phyloP scores from a whole-genome alignment of 2,329 filamentous ascomycete genomes.

The Bipolaris zeicola region DNA sequence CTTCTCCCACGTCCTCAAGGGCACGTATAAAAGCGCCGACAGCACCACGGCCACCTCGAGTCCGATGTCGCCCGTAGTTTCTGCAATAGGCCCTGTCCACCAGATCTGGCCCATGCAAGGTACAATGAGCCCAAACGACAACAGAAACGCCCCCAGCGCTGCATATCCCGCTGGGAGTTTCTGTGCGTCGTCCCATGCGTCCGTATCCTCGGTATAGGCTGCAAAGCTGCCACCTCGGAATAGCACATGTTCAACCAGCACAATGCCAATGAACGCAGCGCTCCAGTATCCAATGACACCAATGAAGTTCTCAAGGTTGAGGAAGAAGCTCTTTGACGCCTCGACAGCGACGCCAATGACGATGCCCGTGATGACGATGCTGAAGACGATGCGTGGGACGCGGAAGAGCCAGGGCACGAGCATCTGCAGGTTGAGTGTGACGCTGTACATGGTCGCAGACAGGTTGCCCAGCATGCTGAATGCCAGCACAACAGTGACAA shows the following conservation, averaged over 20 bases:
- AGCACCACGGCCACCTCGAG: slow-evolving; percentile 67
- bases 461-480: slow-evolving; percentile 62
- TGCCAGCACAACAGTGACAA: slow-evolving; percentile 64
- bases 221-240: slow-evolving; percentile 43
- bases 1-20: slow-evolving; percentile 50
- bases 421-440: slow-evolving; percentile 69
- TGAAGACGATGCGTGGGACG: slow-evolving; percentile 63
- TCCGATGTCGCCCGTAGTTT: slow-evolving; percentile 67
- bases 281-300: slow-evolving; percentile 47
- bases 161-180: slow-evolving; percentile 51
- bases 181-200: slow-evolving; percentile 49
- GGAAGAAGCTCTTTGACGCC: slow-evolving; percentile 63
- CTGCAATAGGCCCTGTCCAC: slow-evolving; percentile 66
- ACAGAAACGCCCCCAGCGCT: slow-evolving; percentile 46
- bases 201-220: slow-evolving; percentile 46
- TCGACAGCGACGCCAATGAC: slow-evolving; percentile 64
- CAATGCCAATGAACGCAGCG: slow-evolving; percentile 41
- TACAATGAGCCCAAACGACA: slow-evolving; percentile 57
- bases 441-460: slow-evolving; percentile 64
- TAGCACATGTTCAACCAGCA: slow-evolving; percentile 47
- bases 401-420: slow-evolving; percentile 61
- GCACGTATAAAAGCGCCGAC: slow-evolving; percentile 53
- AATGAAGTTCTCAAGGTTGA: slow-evolving; percentile 54
- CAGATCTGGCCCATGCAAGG: slow-evolving; percentile 66
- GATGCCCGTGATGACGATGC: slow-evolving; percentile 62